Evolutionary conservation across 257 asterid species (phyloP), one percentile per base, ranked within the genome.

Genomic region (Penstemon barbatus): DNA sequence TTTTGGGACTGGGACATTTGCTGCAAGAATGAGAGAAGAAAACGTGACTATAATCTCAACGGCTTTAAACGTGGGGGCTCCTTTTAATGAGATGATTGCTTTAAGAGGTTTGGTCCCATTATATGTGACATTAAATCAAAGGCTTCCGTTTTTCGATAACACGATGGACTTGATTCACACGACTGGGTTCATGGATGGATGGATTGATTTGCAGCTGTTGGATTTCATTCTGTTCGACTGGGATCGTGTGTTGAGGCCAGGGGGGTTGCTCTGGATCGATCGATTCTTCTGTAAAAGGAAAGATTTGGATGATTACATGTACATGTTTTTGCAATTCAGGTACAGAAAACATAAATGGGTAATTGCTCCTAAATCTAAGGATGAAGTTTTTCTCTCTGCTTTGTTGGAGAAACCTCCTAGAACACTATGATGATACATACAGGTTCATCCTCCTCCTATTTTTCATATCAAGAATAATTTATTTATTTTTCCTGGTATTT

Each of bases 161-260:
- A 89, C 97, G 4, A 71, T 89, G 96, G 97, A 92, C 66, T 42
- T 89, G 81, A 89, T 92, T 42, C 98, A 92, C 83, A 83, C 97
- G 2, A 56, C 80, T 8, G 95, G 98, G 19, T 82, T 92, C 65
- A 77, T 92, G 96, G 98, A 92, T 36, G 98, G 96, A n/a, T 85
- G 93, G 97, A 87, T 87, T 7, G 96, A 92, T 79, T 58, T 89
- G 67, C 91, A 79, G 78, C 65, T 88, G 63, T 66, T 92, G 69
- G 98, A 89, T 75, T 92, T 83, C 65, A 88, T 92, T 61, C 75
- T 92, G 57, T 92, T 89, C 25, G 97, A 92, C 8, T 92, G 98
- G 98, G 98, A 92, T 63, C 87, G 97, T 0, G 75, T 89, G 6
- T 66, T 89, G 69, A 86, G 98, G 86, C 97, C 95, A 0, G 97